Evolutionary conservation across 1,284 basidiomycete species (phyloP), one percentile per base, ranked within the genome.

Genomic region (Melampsora larici-populina): DNA sequence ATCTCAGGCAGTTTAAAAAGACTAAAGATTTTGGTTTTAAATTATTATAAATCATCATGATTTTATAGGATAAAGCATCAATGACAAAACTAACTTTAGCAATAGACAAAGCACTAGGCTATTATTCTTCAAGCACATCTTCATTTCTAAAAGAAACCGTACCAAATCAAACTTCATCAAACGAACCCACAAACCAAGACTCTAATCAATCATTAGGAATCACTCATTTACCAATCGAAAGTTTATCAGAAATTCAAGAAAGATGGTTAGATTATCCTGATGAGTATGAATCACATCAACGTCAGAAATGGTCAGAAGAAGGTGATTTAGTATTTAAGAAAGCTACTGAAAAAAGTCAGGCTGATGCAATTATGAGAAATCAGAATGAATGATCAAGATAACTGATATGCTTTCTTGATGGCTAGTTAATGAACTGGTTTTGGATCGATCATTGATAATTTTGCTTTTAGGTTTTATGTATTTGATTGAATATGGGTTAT

Each of bases 101-200:
- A 51, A 90, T 97, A 79, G 94, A 97, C 84, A 90, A 92, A 80
- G 92, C 92, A 1, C 92, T 92, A 0, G 94, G 94, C 29, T 95
- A 93, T 84, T 87, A 96, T 48, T 67, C 65, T 92, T 91, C 92
- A 1, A 86, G 80, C 21, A 2, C 33, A 9, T 24, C 33, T 4
- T 78, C 58, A 62, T 65, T 36, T 49, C 72, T 62, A 36, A 58
- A 58, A n/a, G 60, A 21, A 6, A 24, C 31, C 51, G 18, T 3
- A 21, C 13, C 21, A 58, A 21, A 21, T 26, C 18, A 58, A 4
- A 6, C 2, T 26, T n/a, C n/a, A n/a, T 29, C 63, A 36, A 21
- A 5, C 79, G 79, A 36, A 79, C 86, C 26, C 83, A 85, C n/a
- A 85, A 85, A 8, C 84, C 26, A 43, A 65, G 6, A 43, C 1